Base-by-base conservation (phyloP, 768 basidiomycete species). In the Tulasnella sp. region DNA sequence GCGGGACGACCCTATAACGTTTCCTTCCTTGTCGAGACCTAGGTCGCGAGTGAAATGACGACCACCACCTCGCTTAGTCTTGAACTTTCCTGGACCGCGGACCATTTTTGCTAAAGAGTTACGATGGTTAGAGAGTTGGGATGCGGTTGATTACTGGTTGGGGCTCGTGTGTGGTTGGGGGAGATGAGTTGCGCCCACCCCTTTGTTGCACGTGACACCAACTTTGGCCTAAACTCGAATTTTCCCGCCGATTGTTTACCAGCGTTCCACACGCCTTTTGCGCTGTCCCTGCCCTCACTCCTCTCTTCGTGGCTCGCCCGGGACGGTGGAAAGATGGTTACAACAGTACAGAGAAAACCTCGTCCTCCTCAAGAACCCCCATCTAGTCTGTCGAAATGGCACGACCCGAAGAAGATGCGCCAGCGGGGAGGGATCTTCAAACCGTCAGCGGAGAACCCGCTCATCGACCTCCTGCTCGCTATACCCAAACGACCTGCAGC, bases 21-120 rank as follows among this genome's bases (percentile, higher is more conserved):
- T 87, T 9, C 88, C 90, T 72, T 90, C 82, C 80, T 84, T 84
- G 80, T 91, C 89, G 11, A 90, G 85, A 7, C 80, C 84, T 83
- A 92, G 85, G 79, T 91, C 83, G 89, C 93, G 93, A 19, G 83
- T 83, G 83, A 96, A 96, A 82, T 85, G 90, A 78, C 94, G 88
- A 72, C 94, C 94, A 45, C 94, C 94, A 79, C 94, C 94, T 72
- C 94, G 92, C 81, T 91, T 92, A 79, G 89, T 86, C 87, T 95
- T 95, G 85, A 88, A 93, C 83, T 91, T 93, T 78, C 93, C 93
- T 90, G 79, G 7, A 74, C 42, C 78, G 45, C 79, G 79, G 29
- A 78, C 79, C 79, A 79, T 79, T 45, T 79, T 45, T 25, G 31
- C 29, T 22, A 25, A n/a, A 25, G 40, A 52, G 52, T 29, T 49